These are phyloP conservation scores for Brassica nigra DNA, from an alignment of 345 rosid species.

Conservation along the genomic window DNA sequence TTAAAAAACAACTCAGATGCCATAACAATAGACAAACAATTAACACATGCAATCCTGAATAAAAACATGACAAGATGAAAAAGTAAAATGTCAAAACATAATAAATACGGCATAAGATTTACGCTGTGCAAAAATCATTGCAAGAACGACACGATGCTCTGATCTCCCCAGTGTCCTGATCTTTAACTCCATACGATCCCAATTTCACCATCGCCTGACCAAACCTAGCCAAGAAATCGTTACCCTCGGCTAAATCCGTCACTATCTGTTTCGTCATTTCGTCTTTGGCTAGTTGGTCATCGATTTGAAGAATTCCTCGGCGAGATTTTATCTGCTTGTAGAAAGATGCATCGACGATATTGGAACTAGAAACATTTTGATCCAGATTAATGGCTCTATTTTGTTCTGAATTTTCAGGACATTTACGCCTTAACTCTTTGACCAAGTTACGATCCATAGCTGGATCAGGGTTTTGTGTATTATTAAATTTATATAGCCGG, in stretches of 20 bases:
- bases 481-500: conserved; percentile 47
- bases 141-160: conserved; percentile 53
- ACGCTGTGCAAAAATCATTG: conserved; percentile 8
- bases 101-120: neutral
- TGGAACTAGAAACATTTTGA: conserved; percentile 45
- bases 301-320: conserved; percentile 56
- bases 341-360: conserved; percentile 52
- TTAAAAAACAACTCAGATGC: neutral
- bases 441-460: conserved; percentile 42
- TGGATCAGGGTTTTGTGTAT: conserved; percentile 43
- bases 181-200: conserved; percentile 44
- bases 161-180: conserved; percentile 44
- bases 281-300: conserved; percentile 52
- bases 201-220: conserved; percentile 61
- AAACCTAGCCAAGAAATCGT: conserved; percentile 45
- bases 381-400: conserved; percentile 49
- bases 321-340: conserved; percentile 43
- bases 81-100: neutral
- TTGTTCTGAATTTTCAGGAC: conserved; percentile 28
- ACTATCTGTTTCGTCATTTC: conserved; percentile 39
- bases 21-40: neutral
- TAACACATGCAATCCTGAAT: neutral
- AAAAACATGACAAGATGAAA: neutral
- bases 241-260: conserved; percentile 30
- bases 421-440: conserved; percentile 30